These are phyloP conservation scores for Pecoramyces ruminantium DNA, from an alignment of 192 early-diverging fungal species.

Conservation along the genomic window DNA sequence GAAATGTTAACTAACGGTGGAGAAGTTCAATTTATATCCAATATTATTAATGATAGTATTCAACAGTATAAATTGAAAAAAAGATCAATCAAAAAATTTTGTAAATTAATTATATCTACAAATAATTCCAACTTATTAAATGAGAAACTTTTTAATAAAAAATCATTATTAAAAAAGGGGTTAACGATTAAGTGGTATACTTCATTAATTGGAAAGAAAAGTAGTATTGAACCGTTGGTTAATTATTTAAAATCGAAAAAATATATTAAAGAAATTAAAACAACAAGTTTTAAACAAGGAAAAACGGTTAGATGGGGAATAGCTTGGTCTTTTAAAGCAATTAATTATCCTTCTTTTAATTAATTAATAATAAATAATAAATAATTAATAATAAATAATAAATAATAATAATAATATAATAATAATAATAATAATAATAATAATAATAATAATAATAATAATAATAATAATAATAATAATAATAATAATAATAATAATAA, in stretches of 20 bases:
- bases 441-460: too few species aligned
- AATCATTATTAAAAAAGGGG: neutral
- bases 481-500: too few species aligned
- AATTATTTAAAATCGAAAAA: conserved; percentile 9
- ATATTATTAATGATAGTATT: conserved; percentile 52
- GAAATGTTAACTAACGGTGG: conserved; percentile 75
- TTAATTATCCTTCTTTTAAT: too few species aligned
- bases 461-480: too few species aligned
- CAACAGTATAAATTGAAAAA: conserved; percentile 13
- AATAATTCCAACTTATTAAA: neutral
- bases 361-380: too few species aligned
- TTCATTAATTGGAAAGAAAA: conserved; percentile 52
- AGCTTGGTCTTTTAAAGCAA: conserved; percentile 66
- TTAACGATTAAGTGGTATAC: conserved; percentile 48
- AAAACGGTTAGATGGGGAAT: conserved; percentile 96
- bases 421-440: too few species aligned
- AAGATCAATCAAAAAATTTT: neutral
- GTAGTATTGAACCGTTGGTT: conserved; percentile 6
- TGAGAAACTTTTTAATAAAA: neutral
- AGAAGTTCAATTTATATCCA: conserved; percentile 49
- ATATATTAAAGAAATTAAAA: conserved; percentile 2
- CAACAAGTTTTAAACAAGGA: conserved; percentile 71
- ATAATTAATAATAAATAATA: too few species aligned
- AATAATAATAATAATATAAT: too few species aligned
- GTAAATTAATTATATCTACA: neutral